Conservation (phyloP, 2,329 filamentous ascomycete genomes). For the Herpotrichia juniperi region DNA sequence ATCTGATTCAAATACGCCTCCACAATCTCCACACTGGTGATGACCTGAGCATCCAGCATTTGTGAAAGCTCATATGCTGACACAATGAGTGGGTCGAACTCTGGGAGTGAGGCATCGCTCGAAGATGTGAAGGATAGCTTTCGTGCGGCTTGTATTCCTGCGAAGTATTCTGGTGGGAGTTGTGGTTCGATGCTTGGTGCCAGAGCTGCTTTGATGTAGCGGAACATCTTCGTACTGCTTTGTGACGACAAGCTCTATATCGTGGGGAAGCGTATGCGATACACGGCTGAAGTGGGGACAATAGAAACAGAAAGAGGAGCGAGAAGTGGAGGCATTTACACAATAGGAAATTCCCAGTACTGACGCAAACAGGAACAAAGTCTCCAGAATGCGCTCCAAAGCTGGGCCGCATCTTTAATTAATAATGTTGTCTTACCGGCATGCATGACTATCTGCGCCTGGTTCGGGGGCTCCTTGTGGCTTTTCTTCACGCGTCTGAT, state of each 20-base stretch:
- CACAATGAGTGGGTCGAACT: constrained; percentile 39
- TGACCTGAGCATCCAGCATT: constrained; percentile 33
- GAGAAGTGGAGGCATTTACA: background rate
- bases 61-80: constrained; percentile 40
- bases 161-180: constrained; percentile 21
- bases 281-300: constrained; percentile 6
- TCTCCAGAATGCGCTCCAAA: constrained; percentile 7
- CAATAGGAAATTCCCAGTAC: background rate
- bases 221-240: constrained; percentile 24
- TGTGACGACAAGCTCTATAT: constrained; percentile 2
- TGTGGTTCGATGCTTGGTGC: constrained; percentile 32
- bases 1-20: constrained; percentile 42
- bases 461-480: constrained; percentile 10
- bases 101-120: constrained; percentile 27
- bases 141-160: constrained; percentile 22
- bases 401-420: constrained; percentile 23
- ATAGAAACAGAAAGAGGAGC: constrained; percentile 5
- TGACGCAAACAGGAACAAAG: background rate
- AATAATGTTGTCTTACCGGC: constrained; percentile 13
- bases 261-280: constrained; percentile 9
- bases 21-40: constrained; percentile 44
- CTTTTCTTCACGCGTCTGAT: constrained; percentile 9
- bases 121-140: constrained; percentile 38
- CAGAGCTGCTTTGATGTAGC: constrained; percentile 33
- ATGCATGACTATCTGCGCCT: constrained; percentile 12